Conservation (phyloP, 1,284 basidiomycete genomes). For the Leccinum fallax region DNA sequence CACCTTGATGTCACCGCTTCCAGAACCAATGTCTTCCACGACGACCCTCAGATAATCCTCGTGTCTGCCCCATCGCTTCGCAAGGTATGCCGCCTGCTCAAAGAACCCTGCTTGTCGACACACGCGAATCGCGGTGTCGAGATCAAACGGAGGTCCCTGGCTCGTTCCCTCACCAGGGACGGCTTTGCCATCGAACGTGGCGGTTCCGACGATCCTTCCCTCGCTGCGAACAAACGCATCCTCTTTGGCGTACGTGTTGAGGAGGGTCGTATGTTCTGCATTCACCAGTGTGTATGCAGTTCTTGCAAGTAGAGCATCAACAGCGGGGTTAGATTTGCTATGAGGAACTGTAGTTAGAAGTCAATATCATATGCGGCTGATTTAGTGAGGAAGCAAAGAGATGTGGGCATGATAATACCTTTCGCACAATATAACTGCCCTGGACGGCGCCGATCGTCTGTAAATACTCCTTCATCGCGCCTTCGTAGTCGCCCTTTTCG, state of each 20-base stretch:
- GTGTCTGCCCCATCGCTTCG: slow-evolving; percentile 87
- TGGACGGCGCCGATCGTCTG: slow-evolving; percentile 89
- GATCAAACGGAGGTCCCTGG: slow-evolving; percentile 90
- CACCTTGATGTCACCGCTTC: slow-evolving; percentile 33
- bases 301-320: slow-evolving; percentile 94
- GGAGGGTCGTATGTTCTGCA: slow-evolving; percentile 93
- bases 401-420: slow-evolving; percentile 49
- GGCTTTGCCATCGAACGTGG: slow-evolving; percentile 27
- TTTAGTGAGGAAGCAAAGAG: background rate
- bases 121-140: slow-evolving; percentile 49
- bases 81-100: slow-evolving; percentile 73
- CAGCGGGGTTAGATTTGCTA: slow-evolving; percentile 94
- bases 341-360: slow-evolving; percentile 73
- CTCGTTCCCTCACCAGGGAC: slow-evolving; percentile 37
- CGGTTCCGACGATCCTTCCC: slow-evolving; percentile 41
- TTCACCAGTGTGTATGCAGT: slow-evolving; percentile 89
- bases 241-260: slow-evolving; percentile 90
- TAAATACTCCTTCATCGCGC: slow-evolving; percentile 90
- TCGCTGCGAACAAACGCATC: slow-evolving; percentile 93
- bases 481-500: slow-evolving; percentile 89
- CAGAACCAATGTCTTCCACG: slow-evolving; percentile 84
- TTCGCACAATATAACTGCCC: slow-evolving; percentile 96
- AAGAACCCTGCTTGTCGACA: no score
- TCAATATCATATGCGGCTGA: background rate
- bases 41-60: slow-evolving; percentile 94